Evolutionary conservation across 169 alveolate genomes (phyloP), one percentile per base, ranked within the genome.

Genomic region (Blepharisma undulans): DNA sequence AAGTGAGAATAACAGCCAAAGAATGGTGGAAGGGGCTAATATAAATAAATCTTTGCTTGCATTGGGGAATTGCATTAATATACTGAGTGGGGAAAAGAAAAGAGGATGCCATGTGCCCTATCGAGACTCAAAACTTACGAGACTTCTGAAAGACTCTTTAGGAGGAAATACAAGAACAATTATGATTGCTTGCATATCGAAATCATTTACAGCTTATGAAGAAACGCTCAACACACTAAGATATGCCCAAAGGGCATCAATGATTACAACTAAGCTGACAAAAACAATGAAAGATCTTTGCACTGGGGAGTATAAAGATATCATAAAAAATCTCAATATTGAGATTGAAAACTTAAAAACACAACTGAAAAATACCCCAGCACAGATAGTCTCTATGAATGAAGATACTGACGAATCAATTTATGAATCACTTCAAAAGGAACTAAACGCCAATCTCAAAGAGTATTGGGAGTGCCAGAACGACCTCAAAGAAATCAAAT

Each of bases 11-110:
- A 92, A 97, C 93, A 99, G 99, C 19, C 91, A 94, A 89, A 91
- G 98, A 61, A 94, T 97, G 98, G 92, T 97, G 27, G 99, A 98
- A 95, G 99, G 99, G 59, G 99, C 99, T 2, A 98, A 97, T 93
- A 98, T 98, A 27, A 98, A 98, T 94, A 94, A 98, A 87, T 95
- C 98, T n/a, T 93, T 98, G 72, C 92, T 98, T 82, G 99, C 99
- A 1, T 91, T 98, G 36, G 99, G 99, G 16, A 98, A 98, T 94
- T 98, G 99, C 78, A 98, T 98, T 30, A 98, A 97, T 93, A 98
- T 98, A 29, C 94, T 98, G 48, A 97, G 96, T 79, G 97, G 96
- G 29, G 92, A 95, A 82, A 93, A 94, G 74, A 92, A 92, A 90
- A 93, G 84, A 77, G 94, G 8, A 91, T 94, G 89, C 92, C 98